Conservation (phyloP, 768 basidiomycete species). For the Suillus brevipes region DNA sequence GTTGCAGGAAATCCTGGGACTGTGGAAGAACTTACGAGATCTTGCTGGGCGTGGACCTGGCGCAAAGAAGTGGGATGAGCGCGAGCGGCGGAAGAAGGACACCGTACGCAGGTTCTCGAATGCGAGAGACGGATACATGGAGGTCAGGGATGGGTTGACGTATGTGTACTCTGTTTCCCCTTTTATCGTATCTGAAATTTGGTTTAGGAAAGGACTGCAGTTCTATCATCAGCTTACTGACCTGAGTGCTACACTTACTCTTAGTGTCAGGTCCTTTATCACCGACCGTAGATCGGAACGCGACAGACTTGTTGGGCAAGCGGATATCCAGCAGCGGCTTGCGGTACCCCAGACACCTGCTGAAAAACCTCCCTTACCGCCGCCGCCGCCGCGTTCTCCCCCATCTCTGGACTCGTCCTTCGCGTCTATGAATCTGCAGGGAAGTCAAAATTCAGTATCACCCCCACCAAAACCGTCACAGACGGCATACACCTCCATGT, state of each 20-base stretch:
- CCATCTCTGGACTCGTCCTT: constrained; percentile 52
- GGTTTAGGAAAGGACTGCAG: constrained; percentile 75
- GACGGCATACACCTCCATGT: constrained; percentile 21
- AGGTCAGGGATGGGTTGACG: constrained; percentile 83
- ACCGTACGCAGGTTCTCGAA: constrained; percentile 66
- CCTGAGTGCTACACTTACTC: constrained; percentile 56
- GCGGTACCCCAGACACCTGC: constrained; percentile 42
- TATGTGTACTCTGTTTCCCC: constrained; percentile 40
- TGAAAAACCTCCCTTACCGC: constrained; percentile 46
- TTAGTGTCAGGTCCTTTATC: constrained; percentile 63
- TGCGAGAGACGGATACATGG: constrained; percentile 84
- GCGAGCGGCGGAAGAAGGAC: constrained; percentile 79
- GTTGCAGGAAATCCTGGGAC: constrained; percentile 69
- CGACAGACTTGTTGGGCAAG: constrained; percentile 60
- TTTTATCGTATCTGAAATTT: constrained; percentile 10
- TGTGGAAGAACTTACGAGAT: constrained; percentile 75
- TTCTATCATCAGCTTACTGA: constrained; percentile 85
- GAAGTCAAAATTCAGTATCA: constrained; percentile 25
- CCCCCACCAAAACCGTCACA: constrained; percentile 33
- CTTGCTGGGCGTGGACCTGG: constrained; percentile 74
- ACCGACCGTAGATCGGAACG: constrained; percentile 67
- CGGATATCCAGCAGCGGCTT: constrained; percentile 71
- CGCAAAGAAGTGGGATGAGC: constrained; percentile 78
- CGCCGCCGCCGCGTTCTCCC: constrained; percentile 40
- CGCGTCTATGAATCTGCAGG: constrained; percentile 53